Conservation (phyloP, 2,329 filamentous ascomycete species). For the Colletotrichum theobromicola region DNA sequence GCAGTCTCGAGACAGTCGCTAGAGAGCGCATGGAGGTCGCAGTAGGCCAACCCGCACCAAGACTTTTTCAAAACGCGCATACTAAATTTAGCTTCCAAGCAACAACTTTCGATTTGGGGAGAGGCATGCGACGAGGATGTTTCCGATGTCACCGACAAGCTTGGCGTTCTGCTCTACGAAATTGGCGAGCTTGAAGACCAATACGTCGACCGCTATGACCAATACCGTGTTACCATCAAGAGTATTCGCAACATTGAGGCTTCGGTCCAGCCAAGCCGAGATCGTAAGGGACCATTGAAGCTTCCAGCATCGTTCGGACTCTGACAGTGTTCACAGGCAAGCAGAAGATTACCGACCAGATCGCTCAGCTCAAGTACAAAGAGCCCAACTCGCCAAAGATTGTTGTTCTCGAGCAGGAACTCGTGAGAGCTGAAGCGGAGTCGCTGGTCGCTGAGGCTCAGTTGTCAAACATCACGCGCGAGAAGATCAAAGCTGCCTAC, state of each 20-base stretch:
- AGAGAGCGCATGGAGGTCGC: constrained; percentile 98
- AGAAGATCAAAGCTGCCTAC: constrained; percentile 99
- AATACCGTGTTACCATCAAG: constrained; percentile 99
- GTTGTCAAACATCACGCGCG: constrained; percentile 97
- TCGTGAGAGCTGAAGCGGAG: constrained; percentile 96
- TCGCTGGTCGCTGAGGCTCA: constrained; percentile 98
- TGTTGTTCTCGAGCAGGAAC: constrained; percentile 96
- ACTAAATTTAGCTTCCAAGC: constrained; percentile 54
- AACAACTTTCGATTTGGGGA: constrained; percentile 99
- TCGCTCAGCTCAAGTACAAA: constrained; percentile 99
- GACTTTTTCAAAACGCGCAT: not conserved
- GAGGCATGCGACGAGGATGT: constrained; percentile 96
- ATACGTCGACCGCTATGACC: constrained; percentile 98
- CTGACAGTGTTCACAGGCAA: constrained; percentile 67
- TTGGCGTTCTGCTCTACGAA: constrained; percentile 96
- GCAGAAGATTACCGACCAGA: constrained; percentile 99
- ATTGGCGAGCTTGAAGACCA: constrained; percentile 98
- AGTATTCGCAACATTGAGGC: constrained; percentile 99
- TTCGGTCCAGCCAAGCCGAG: constrained; percentile 95
- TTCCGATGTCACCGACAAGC: constrained; percentile 98
- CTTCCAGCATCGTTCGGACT: not conserved
- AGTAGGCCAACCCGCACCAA: constrained; percentile 61
- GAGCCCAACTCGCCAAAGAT: constrained; percentile 98
- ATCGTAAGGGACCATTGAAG: constrained; percentile 67
- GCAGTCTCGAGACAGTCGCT: constrained; percentile 92